Percentiles rank a stretch among this genome's conserved stretches.
Evolutionary conservation across 164 flowering plant genomes (phyloP).

Genomic region (Euptelea pleiosperma): DNA sequence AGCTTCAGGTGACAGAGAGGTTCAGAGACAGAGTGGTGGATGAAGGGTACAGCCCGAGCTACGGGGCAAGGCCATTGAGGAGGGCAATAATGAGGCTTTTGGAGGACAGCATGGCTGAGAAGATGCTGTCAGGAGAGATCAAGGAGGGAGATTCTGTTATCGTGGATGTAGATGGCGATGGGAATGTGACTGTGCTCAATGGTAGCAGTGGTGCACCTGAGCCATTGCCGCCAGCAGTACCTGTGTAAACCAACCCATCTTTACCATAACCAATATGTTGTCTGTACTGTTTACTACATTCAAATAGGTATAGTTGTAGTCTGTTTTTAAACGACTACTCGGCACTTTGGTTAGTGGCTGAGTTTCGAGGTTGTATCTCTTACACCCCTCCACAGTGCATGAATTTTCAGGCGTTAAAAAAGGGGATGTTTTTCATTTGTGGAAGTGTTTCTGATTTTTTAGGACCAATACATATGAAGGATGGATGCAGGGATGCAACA

Average conservation of each 20-base stretch:
- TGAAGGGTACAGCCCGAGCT: conserved; percentile 29
- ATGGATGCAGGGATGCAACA: too few relatives aligned
- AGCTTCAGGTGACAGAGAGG: conserved; percentile 18
- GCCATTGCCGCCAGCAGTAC: conserved; percentile 13
- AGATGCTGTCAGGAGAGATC: conserved; percentile 24
- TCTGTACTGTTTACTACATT: background rate
- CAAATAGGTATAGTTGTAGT: background rate
- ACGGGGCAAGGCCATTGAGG: conserved; percentile 38
- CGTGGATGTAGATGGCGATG: conserved; percentile 18
- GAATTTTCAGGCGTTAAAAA: too few relatives aligned
- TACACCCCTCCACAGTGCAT: too few relatives aligned
- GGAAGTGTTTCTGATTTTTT: too few relatives aligned
- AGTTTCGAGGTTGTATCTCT: background rate
- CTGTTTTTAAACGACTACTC: background rate
- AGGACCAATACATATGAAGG: too few relatives aligned
- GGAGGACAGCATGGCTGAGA: conserved; percentile 33
- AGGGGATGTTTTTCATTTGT: too few relatives aligned
- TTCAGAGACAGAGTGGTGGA: conserved; percentile 26
- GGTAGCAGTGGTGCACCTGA: conserved; percentile 12
- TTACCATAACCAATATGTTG: background rate
- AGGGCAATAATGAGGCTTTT: conserved; percentile 29
- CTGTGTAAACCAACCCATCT: conserved; percentile 8
- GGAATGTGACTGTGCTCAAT: conserved; percentile 22
- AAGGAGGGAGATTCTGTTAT: conserved; percentile 25
- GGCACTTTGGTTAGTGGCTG: background rate